phyloP scores from a whole-genome alignment of 2,329 filamentous ascomycete genomes.

The Didymella exigua region DNA sequence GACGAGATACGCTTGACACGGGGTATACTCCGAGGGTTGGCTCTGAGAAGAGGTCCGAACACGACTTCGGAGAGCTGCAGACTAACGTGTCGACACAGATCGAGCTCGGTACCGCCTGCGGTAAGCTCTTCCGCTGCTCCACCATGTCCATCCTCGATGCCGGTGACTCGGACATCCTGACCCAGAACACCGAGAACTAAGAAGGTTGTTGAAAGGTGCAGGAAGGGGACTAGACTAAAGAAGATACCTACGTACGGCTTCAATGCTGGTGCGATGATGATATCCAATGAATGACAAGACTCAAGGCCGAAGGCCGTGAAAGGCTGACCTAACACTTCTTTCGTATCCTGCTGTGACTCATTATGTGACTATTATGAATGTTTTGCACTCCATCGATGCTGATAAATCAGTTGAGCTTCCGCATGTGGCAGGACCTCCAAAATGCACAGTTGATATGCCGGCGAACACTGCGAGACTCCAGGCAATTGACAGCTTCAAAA shows the following conservation, averaged over 20 bases:
- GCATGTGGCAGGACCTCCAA: neutral
- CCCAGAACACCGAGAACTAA: constrained; percentile 63
- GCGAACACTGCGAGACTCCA: too few species aligned
- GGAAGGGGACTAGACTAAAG: constrained; percentile 25
- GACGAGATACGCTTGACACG: constrained; percentile 39
- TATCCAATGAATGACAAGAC: constrained; percentile 37
- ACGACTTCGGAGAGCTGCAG: constrained; percentile 85
- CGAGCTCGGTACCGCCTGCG: constrained; percentile 96
- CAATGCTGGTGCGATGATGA: constrained; percentile 27
- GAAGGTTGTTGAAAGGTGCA: constrained; percentile 7
- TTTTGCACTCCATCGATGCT: constrained; percentile 8
- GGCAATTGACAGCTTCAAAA: too few species aligned
- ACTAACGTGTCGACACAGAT: constrained; percentile 75
- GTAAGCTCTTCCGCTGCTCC: constrained; percentile 98
- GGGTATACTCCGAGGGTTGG: constrained; percentile 55
- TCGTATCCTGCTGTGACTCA: constrained; percentile 7
- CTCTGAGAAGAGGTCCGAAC: constrained; percentile 88
- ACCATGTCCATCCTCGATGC: constrained; percentile 97
- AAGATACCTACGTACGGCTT: constrained; percentile 34
- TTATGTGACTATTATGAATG: constrained; percentile 12
- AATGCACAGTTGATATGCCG: neutral
- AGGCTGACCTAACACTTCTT: constrained; percentile 7
- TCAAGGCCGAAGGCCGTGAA: constrained; percentile 24
- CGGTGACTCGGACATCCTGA: constrained; percentile 93
- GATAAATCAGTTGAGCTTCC: constrained; percentile 4